A percentile compares a stretch with the other conserved stretches of the same genome.
phyloP scores from a whole-genome alignment of 768 basidiomycete species.

The Boletus sp. region DNA sequence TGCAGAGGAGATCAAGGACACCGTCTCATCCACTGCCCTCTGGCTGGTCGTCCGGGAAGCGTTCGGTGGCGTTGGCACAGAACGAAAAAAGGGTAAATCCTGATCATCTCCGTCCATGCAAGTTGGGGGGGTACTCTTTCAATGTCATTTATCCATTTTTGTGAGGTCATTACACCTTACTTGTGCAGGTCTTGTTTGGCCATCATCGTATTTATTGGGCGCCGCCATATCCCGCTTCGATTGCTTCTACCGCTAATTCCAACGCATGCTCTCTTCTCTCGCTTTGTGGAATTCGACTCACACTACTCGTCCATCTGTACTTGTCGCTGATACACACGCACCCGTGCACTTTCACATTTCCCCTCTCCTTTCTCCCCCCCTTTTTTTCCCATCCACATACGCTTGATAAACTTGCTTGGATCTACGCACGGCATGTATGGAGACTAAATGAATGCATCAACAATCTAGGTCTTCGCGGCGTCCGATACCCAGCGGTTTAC shows the following conservation, averaged over 20 bases:
- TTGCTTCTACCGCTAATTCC: constrained; percentile 1
- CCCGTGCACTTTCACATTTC: constrained; percentile 7
- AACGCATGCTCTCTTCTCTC: neutral
- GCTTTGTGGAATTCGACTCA: constrained; percentile 6
- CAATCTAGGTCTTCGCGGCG: constrained; percentile 3
- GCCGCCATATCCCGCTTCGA: constrained; percentile 9
- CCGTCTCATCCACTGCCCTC: constrained; percentile 81
- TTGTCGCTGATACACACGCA: constrained; percentile 16
- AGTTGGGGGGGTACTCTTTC: neutral
- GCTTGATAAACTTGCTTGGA: constrained; percentile 18
- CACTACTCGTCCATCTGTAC: constrained; percentile 23
- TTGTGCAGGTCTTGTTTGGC: constrained; percentile 5
- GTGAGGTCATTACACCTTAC: constrained; percentile 10
- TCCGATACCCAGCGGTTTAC: neutral
- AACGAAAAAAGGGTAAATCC: constrained; percentile 72
- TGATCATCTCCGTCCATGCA: constrained; percentile 27
- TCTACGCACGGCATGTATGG: constrained; percentile 19
- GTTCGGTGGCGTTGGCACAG: constrained; percentile 87
- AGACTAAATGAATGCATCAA: constrained; percentile 5
- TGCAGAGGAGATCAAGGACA: constrained; percentile 93
- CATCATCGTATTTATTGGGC: constrained; percentile 17
- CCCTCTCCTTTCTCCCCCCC: neutral
- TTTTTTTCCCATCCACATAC: neutral
- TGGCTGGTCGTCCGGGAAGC: constrained; percentile 92
- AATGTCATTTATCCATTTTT: constrained; percentile 18